phyloP scores from a whole-genome alignment of 1,284 basidiomycete genomes.

The Apiotrichum montevideense region DNA sequence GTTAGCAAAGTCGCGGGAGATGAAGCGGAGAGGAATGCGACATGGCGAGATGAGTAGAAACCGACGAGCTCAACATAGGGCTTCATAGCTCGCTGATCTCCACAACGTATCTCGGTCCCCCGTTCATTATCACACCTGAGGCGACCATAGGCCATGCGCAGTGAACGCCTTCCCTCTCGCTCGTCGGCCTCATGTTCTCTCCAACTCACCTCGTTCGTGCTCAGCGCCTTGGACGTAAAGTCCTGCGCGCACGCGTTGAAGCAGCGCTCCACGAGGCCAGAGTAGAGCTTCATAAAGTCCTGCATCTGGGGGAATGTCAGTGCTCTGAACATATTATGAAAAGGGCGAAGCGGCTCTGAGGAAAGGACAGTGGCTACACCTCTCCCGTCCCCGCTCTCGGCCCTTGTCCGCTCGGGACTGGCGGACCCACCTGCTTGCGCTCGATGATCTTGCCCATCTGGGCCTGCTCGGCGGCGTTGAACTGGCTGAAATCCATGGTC shows the following conservation, averaged over 20 bases:
- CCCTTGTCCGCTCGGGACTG: too few relatives aligned
- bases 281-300: constrained; percentile 94
- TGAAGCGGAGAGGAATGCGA: too few relatives aligned
- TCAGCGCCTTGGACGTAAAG: constrained; percentile 90
- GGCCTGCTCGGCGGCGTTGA: constrained; percentile 79
- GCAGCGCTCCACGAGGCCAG: constrained; percentile 91
- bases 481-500: constrained; percentile 75
- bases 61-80: too few relatives aligned
- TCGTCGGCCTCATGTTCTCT: neutral
- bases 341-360: too few relatives aligned
- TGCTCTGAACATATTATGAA: too few relatives aligned
- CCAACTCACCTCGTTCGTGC: constrained; percentile 75
- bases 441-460: constrained; percentile 83
- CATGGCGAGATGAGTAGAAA: too few relatives aligned
- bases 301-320: constrained; percentile 66
- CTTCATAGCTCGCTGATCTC: too few relatives aligned
- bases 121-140: too few relatives aligned
- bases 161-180: neutral
- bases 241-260: constrained; percentile 94
- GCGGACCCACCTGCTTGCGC: constrained; percentile 70
- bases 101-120: too few relatives aligned
- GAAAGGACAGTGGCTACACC: too few relatives aligned
- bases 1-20: neutral
- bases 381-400: too few relatives aligned
- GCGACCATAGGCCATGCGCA: too few relatives aligned